Conservation (phyloP, 768 basidiomycete genomes). For the Sporobolomyces roseus region DNA sequence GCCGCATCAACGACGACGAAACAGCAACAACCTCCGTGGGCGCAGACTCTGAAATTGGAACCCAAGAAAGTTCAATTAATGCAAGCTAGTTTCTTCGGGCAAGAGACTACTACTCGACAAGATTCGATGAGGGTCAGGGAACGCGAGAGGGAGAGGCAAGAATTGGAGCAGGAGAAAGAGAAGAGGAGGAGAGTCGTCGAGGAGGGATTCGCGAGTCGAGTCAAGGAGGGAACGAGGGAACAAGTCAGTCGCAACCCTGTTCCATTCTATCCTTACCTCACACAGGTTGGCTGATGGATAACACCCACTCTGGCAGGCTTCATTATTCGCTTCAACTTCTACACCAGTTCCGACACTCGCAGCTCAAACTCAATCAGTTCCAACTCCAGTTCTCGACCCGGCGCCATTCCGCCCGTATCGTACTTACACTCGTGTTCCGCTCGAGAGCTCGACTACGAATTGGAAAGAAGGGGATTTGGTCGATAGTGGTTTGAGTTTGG, state of each 20-base stretch:
- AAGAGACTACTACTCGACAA: not conserved
- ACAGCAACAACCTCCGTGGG: constrained; percentile 55
- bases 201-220: not conserved
- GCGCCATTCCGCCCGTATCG: constrained; percentile 36
- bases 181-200: constrained; percentile 14
- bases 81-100: constrained; percentile 74
- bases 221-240: not conserved
- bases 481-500: constrained; percentile 80
- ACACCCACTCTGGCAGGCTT: not conserved
- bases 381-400: constrained; percentile 32
- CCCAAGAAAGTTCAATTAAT: constrained; percentile 86
- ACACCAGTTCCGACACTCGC: not conserved
- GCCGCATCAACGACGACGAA: not conserved
- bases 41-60: constrained; percentile 70
- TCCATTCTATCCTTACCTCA: no score
- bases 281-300: no score
- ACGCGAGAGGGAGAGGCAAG: not conserved
- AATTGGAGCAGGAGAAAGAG: constrained; percentile 3
- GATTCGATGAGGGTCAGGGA: not conserved
- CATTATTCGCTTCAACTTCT: not conserved
- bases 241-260: no score
- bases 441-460: constrained; percentile 58
- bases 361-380: not conserved
- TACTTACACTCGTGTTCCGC: constrained; percentile 30
- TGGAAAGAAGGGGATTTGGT: constrained; percentile 60